Percentiles rank a stretch among this genome's conserved stretches.
Conservation (phyloP, 2,329 filamentous ascomycete species). For the Aspergillus terreus region DNA sequence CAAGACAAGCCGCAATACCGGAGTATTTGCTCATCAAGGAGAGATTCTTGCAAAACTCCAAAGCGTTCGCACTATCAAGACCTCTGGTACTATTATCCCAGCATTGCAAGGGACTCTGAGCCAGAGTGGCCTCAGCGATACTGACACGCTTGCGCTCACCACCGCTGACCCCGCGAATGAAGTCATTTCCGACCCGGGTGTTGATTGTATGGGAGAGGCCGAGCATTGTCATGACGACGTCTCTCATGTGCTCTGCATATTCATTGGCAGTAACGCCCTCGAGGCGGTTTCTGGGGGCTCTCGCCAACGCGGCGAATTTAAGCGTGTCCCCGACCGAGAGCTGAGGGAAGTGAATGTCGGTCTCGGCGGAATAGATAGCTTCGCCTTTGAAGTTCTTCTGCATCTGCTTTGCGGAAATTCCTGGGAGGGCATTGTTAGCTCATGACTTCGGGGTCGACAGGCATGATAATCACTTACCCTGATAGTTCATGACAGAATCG, state of each 20-base stretch:
- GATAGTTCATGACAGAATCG: conserved; percentile 22
- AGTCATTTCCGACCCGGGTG: conserved; percentile 51
- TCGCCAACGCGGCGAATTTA: conserved; percentile 68
- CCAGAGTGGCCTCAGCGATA: conserved; percentile 54
- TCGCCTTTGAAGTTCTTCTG: conserved; percentile 69
- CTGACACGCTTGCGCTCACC: conserved; percentile 61
- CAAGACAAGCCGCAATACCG: conserved; percentile 43
- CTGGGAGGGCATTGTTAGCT: conserved; percentile 11
- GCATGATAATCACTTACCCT: conserved; percentile 2
- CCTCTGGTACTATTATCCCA: conserved; percentile 42
- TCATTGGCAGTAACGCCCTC: conserved; percentile 41
- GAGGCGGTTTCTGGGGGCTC: conserved; percentile 44
- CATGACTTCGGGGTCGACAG: too few relatives aligned
- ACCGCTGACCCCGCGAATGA: conserved; percentile 58
- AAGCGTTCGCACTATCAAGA: conserved; percentile 45
- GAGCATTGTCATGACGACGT: conserved; percentile 44
- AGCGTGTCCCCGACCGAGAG: conserved; percentile 75
- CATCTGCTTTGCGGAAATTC: conserved; percentile 55
- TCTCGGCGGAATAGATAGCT: conserved; percentile 81
- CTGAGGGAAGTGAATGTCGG: conserved; percentile 78
- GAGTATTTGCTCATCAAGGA: conserved; percentile 43
- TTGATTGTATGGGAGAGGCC: conserved; percentile 50
- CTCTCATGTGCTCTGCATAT: conserved; percentile 42
- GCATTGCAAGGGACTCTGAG: conserved; percentile 32
- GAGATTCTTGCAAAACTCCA: conserved; percentile 50